phyloP scores from a whole-genome alignment of 371 early-diverging fungal genomes.

The Mortierella sp. region DNA sequence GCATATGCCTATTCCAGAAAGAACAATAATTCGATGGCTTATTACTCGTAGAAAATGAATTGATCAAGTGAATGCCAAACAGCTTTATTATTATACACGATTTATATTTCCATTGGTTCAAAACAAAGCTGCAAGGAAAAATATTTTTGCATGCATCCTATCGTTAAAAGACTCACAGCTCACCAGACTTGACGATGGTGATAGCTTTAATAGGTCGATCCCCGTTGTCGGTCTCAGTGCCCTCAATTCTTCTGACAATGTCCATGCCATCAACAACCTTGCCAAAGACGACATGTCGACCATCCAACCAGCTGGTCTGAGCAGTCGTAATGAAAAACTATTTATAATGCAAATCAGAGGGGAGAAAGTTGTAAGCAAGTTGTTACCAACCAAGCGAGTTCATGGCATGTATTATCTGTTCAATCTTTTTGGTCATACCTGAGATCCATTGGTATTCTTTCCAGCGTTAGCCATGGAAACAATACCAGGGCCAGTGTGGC shows the following conservation, averaged over 20 bases:
- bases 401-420: neutral
- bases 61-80: too few species aligned
- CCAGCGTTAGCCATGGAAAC: slow-evolving; percentile 98
- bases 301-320: slow-evolving; percentile 84
- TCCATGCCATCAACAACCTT: slow-evolving; percentile 87
- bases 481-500: slow-evolving; percentile 85
- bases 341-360: neutral
- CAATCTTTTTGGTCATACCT: slow-evolving; percentile 79
- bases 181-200: slow-evolving; percentile 83
- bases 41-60: too few species aligned
- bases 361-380: neutral
- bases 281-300: slow-evolving; percentile 94
- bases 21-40: too few species aligned
- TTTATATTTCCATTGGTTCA: too few species aligned
- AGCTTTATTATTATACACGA: too few species aligned
- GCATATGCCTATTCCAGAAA: too few species aligned
- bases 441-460: slow-evolving; percentile 96
- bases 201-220: slow-evolving; percentile 76
- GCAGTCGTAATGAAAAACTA: slow-evolving; percentile 92
- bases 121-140: too few species aligned
- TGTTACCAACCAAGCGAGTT: neutral
- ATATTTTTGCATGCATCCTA: too few species aligned
- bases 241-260: slow-evolving; percentile 74
- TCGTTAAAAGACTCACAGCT: slow-evolving; percentile 61
- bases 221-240: slow-evolving; percentile 64